Evolutionary conservation across 345 rosid genomes (phyloP).

Genomic region (Pistacia integerrima): DNA sequence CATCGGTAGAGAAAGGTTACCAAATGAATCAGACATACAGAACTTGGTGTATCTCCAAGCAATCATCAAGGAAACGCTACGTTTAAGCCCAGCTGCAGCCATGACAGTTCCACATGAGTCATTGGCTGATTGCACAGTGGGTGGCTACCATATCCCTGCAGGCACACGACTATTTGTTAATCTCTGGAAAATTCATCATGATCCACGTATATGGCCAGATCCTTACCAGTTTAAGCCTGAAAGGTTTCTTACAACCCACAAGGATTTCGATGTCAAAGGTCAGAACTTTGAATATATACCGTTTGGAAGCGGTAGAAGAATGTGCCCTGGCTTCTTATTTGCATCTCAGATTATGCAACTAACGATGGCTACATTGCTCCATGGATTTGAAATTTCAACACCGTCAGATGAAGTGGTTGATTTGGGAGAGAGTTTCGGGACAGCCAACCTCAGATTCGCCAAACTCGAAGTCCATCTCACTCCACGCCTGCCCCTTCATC

Average conservation of each 20-base stretch:
- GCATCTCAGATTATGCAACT: slow-evolving; percentile 34
- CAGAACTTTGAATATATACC: slow-evolving; percentile 41
- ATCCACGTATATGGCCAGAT: slow-evolving; percentile 34
- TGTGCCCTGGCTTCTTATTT: slow-evolving; percentile 42
- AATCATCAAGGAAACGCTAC: slow-evolving; percentile 46
- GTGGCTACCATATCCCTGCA: slow-evolving; percentile 37
- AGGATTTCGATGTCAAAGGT: slow-evolving; percentile 34
- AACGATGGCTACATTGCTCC: slow-evolving; percentile 35
- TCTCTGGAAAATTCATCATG: slow-evolving; percentile 36
- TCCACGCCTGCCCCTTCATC: neutral
- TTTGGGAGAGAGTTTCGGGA: slow-evolving; percentile 25
- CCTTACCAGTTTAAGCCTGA: slow-evolving; percentile 41
- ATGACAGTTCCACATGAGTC: slow-evolving; percentile 39
- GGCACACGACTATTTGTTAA: slow-evolving; percentile 40
- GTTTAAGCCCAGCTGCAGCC: slow-evolving; percentile 41
- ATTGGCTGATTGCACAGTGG: slow-evolving; percentile 34
- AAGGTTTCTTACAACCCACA: slow-evolving; percentile 38
- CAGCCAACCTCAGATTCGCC: slow-evolving; percentile 7
- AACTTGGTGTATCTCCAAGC: slow-evolving; percentile 42
- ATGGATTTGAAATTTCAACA: slow-evolving; percentile 35
- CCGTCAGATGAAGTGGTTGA: slow-evolving; percentile 26
- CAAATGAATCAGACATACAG: slow-evolving; percentile 31
- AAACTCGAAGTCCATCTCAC: neutral
- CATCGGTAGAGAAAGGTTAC: slow-evolving; percentile 37
- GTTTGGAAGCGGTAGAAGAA: slow-evolving; percentile 43